Evolutionary conservation across 2,329 filamentous ascomycete species (phyloP).

Genomic region (Corynespora cassiicola): DNA sequence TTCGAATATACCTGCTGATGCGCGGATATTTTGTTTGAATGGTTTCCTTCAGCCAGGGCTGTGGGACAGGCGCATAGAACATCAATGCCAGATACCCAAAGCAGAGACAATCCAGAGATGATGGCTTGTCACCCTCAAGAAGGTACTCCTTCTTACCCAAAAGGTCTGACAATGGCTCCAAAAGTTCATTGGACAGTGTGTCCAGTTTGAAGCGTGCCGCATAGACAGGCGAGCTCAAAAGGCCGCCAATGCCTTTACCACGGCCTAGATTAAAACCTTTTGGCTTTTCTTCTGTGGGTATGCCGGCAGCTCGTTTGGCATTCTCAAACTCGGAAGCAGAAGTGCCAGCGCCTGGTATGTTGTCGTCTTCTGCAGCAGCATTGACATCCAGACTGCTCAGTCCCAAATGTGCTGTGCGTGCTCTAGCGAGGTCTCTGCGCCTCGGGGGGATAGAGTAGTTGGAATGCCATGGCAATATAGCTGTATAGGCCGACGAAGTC

Average conservation of each 20-base stretch:
- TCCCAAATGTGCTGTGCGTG: constrained; percentile 65
- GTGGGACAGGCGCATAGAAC: constrained; percentile 66
- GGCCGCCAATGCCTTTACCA: constrained; percentile 64
- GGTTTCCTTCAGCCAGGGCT: constrained; percentile 66
- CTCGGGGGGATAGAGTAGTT: constrained; percentile 85
- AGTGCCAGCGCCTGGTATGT: constrained; percentile 35
- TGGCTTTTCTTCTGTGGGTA: constrained; percentile 41
- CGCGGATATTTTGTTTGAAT: constrained; percentile 57
- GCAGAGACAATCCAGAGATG: constrained; percentile 78
- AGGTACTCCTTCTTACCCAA: constrained; percentile 64
- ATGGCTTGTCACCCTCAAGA: constrained; percentile 59
- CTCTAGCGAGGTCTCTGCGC: constrained; percentile 73
- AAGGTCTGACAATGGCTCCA: constrained; percentile 72
- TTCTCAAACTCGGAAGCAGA: constrained; percentile 44
- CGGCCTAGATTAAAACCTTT: constrained; percentile 58
- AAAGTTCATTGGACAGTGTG: constrained; percentile 70
- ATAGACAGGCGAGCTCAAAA: constrained; percentile 72
- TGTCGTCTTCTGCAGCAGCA: constrained; percentile 43
- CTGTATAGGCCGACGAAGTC: constrained; percentile 82
- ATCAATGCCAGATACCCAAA: constrained; percentile 82
- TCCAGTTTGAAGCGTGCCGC: constrained; percentile 78
- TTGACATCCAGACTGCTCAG: constrained; percentile 55
- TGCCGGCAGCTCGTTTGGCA: constrained; percentile 43
- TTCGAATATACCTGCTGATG: constrained; percentile 46
- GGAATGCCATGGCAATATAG: constrained; percentile 81